phyloP scores from a whole-genome alignment of 2,329 filamentous ascomycete species.

The Pseudocercospora macadamiae region DNA sequence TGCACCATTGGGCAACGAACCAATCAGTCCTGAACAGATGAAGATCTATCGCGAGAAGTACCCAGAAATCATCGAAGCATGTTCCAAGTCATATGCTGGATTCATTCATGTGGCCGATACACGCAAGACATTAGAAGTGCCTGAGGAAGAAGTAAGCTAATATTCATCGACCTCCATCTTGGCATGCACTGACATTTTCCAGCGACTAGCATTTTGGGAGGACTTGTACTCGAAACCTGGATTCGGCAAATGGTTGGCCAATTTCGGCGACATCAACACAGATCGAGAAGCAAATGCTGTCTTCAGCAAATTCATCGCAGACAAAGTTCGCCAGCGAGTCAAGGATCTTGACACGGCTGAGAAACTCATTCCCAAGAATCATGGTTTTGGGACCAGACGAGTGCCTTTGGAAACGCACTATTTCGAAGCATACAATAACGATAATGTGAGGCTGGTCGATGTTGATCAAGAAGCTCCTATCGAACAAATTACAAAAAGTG shows the following conservation, averaged over 20 bases:
- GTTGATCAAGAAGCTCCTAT: conserved; percentile 50
- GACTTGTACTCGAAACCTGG: conserved; percentile 43
- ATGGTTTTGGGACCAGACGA: conserved; percentile 35
- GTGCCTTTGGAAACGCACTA: conserved; percentile 51
- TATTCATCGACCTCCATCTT: background rate
- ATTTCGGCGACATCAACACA: conserved; percentile 43
- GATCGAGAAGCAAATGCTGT: conserved; percentile 43
- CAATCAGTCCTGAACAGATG: conserved; percentile 29
- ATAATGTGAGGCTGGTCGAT: conserved; percentile 52
- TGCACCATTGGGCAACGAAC: conserved; percentile 32
- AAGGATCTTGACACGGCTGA: conserved; percentile 49
- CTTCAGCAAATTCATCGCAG: conserved; percentile 50
- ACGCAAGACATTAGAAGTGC: conserved; percentile 52
- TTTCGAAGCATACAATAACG: conserved; percentile 54
- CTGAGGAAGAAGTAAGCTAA: conserved; percentile 36
- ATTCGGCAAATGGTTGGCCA: conserved; percentile 46
- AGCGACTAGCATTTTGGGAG: conserved; percentile 47
- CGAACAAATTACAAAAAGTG: conserved; percentile 42
- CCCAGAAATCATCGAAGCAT: conserved; percentile 37
- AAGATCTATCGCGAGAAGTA: conserved; percentile 32
- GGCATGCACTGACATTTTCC: background rate
- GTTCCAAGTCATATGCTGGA: conserved; percentile 40
- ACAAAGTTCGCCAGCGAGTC: conserved; percentile 49
- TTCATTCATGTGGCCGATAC: conserved; percentile 38
- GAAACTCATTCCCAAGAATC: conserved; percentile 57